Conservation (phyloP, 345 rosid genomes). For the Aquilaria malaccensis region DNA sequence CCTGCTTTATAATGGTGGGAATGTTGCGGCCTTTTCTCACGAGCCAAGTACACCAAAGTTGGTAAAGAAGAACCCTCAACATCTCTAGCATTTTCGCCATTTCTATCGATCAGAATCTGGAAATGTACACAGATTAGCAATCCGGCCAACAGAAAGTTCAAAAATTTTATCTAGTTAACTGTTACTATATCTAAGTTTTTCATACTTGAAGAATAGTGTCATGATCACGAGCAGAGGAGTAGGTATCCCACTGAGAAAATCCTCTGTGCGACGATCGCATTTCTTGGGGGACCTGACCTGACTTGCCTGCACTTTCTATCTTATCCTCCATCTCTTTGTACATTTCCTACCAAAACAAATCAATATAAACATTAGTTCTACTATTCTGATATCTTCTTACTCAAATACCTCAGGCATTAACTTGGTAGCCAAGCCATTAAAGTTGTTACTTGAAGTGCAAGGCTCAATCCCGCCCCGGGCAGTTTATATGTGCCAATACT, state of each 20-base stretch:
- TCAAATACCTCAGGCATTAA: too few relatives aligned
- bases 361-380: too few relatives aligned
- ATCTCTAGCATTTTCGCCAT: constrained; percentile 24
- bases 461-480: too few relatives aligned
- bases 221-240: constrained; percentile 39
- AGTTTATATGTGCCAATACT: too few relatives aligned
- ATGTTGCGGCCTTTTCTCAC: constrained; percentile 64
- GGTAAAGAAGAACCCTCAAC: constrained; percentile 34
- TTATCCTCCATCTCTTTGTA: constrained; percentile 46
- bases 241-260: constrained; percentile 50
- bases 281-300: constrained; percentile 33
- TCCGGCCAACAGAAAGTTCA: neutral
- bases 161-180: neutral
- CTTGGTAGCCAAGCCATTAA: too few relatives aligned
- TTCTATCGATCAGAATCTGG: constrained; percentile 55
- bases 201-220: constrained; percentile 54
- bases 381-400: too few relatives aligned
- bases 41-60: constrained; percentile 60
- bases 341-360: constrained; percentile 15
- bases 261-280: constrained; percentile 25
- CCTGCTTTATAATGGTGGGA: constrained; percentile 85
- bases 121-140: neutral
- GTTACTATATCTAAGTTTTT: neutral
- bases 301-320: constrained; percentile 27
- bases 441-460: too few relatives aligned